These are phyloP conservation scores for Coemansia sp. DNA, from an alignment of 192 early-diverging fungal genomes.

Conservation along the genomic window DNA sequence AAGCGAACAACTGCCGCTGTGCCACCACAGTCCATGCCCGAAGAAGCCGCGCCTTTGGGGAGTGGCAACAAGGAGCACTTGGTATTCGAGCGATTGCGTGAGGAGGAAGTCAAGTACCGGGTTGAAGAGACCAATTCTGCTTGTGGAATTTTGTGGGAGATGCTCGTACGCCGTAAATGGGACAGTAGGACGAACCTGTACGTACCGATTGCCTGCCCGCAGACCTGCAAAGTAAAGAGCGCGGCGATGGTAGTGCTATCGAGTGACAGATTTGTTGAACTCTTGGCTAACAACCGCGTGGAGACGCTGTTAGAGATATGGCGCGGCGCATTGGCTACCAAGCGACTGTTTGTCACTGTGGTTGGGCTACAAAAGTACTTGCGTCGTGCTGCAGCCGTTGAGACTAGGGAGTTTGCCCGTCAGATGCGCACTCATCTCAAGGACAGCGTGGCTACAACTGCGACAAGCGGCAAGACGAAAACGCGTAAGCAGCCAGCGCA, in stretches of 20 bases:
- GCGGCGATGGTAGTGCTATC: slow-evolving; percentile 32
- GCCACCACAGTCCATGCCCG: not conserved
- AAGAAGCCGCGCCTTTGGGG: not conserved
- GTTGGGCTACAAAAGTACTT: slow-evolving; percentile 36
- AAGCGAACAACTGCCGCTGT: not conserved
- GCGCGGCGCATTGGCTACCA: slow-evolving; percentile 31
- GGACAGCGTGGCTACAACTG: not conserved
- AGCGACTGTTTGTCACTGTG: slow-evolving; percentile 27
- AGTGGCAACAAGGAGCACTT: not conserved
- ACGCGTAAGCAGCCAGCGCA: not conserved
- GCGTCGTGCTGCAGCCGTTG: slow-evolving; percentile 11
- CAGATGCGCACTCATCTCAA: slow-evolving; percentile 36
- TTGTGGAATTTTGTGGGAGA: slow-evolving; percentile 34
- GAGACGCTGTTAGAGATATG: slow-evolving; percentile 26
- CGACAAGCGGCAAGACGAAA: not conserved
- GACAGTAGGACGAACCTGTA: slow-evolving; percentile 20
- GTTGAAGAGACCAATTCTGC: not conserved
- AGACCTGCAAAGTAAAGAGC: not conserved
- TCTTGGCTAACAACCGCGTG: slow-evolving; percentile 16
- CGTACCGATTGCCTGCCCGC: slow-evolving; percentile 16
- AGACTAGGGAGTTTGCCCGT: slow-evolving; percentile 42
- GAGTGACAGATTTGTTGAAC: slow-evolving; percentile 16
- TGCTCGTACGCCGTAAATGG: slow-evolving; percentile 32
- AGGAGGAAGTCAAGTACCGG: slow-evolving; percentile 11
- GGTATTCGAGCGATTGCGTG: slow-evolving; percentile 9